phyloP scores from a whole-genome alignment of 1,284 basidiomycete species.

The Polyporus tsugae region DNA sequence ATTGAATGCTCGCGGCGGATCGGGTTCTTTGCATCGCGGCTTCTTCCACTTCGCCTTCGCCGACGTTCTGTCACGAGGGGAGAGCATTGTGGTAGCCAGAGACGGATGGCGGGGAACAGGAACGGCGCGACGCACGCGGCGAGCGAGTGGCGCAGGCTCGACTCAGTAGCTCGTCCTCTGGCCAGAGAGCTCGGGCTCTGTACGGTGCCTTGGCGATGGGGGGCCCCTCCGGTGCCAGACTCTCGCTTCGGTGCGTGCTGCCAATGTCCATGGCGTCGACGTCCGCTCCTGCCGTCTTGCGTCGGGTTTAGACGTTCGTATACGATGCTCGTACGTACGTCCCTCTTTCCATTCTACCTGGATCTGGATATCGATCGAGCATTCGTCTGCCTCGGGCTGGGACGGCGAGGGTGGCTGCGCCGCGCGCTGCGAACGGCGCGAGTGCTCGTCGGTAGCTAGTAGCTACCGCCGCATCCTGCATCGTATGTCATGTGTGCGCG shows the following conservation, averaged over 20 bases:
- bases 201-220: conserved; percentile 1
- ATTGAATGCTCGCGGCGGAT: not conserved
- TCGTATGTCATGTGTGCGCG: not conserved
- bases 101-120: conserved; percentile 2
- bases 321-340: not conserved
- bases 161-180: not conserved
- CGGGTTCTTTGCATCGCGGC: not conserved
- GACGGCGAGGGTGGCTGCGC: not conserved
- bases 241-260: conserved; percentile 8
- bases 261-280: conserved; percentile 2
- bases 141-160: not conserved
- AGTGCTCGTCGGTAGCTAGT: not conserved
- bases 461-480: not conserved
- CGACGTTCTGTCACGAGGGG: not conserved
- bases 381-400: not conserved
- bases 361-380: not conserved
- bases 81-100: not conserved
- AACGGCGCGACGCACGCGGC: not conserved
- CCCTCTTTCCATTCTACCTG: not conserved
- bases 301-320: not conserved
- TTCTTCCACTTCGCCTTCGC: not conserved
- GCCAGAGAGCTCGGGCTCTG: not conserved
- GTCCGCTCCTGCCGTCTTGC: not conserved
- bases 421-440: not conserved
- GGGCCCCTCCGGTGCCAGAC: conserved; percentile 4